Evolutionary conservation across 2,329 filamentous ascomycete species (phyloP), one percentile per base, ranked within the genome.

Genomic region (Pseudogymnoascus sp.): DNA sequence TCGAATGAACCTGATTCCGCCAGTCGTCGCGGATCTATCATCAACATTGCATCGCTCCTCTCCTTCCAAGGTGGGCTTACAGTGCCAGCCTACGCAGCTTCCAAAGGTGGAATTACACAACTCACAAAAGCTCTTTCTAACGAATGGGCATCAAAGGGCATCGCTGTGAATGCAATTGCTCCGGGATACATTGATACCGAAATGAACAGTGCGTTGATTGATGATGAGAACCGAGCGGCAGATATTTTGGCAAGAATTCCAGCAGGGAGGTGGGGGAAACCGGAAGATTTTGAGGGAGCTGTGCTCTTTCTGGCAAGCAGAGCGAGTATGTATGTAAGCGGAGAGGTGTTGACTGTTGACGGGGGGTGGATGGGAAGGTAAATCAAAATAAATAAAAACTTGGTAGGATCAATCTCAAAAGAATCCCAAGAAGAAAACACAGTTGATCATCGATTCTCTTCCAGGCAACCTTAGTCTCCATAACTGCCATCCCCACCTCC

Each of bases 281-380:
- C 92, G 0, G 91, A 96, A 23, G 93, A 97, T 71, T 96, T 96
- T 75, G 93, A 93, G 79, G 92, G 92, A 0, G 87, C 85, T 0
- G 83, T 88, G 0, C 87, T 96, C 28, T 96, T 86, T 71, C 77
- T 96, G 67, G 90, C 90, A 1, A 89, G 89, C 71, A 82, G 79
- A 73, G 89, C 88, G 16, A 90, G 89, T 73, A 84, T 80, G 7
- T 96, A 96, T 78, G 88, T 96, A 39, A 91, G 84, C 69, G 92
- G 92, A 0, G 90, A 96, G 76, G 80, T 92, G 4, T 73, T 96
- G 69, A 88, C 90, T 25, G 90, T 96, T 57, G 93, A 96, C 76
- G 92, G 92, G 6, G 92, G 92, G 10, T 96, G 91, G 92, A 96
- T 96, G 92, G 92, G 90, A 1, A 81, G 91, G 80, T 96, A 31